A percentile compares a stretch with the other conserved stretches of the same genome.
phyloP scores from a whole-genome alignment of 257 asterid genomes.

The Solanum chaucha region DNA sequence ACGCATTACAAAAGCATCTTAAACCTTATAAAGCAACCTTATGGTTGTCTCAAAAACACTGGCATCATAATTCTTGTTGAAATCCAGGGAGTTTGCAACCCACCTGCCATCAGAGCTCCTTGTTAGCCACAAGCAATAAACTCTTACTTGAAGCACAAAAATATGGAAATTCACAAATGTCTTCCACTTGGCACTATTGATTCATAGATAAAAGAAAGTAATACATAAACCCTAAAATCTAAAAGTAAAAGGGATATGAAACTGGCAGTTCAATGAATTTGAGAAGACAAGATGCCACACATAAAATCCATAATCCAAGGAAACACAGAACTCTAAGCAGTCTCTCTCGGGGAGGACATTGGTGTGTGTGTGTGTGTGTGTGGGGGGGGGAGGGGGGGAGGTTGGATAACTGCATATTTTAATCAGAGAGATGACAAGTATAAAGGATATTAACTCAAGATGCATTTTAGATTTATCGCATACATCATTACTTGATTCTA shows the following conservation, averaged over 20 bases:
- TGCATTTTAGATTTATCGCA: background rate
- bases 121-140: slow-evolving; percentile 5
- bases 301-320: background rate
- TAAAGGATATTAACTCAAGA: background rate
- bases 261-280: background rate
- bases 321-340: background rate
- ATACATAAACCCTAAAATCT: background rate
- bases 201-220: background rate
- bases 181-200: background rate
- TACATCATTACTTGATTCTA: background rate
- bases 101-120: slow-evolving; percentile 61
- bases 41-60: slow-evolving; percentile 99
- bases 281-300: background rate
- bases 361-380: no score
- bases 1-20: slow-evolving; percentile 23
- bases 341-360: background rate
- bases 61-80: slow-evolving; percentile 92
- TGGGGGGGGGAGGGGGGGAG: background rate
- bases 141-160: background rate
- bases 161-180: background rate
- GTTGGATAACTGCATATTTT: background rate
- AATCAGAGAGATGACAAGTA: background rate
- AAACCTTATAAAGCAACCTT: slow-evolving; percentile 98
- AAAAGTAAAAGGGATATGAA: background rate
- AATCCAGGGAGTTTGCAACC: slow-evolving; percentile 86